Evolutionary conservation across 2,329 filamentous ascomycete species (phyloP).

Genomic region (Sarocladium strictum): DNA sequence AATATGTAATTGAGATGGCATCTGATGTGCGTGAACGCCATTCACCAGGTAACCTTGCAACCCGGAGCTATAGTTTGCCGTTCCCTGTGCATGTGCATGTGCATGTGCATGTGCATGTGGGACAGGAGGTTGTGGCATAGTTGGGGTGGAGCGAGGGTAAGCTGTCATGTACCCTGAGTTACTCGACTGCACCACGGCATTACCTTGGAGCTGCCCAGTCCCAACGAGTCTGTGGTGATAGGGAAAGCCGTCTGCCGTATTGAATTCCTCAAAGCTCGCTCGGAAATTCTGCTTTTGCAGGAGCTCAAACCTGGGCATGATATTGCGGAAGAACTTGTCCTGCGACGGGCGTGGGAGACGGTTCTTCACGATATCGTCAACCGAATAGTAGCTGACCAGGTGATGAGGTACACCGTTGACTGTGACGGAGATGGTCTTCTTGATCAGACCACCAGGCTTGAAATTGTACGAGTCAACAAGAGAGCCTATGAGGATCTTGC

Average conservation of each 20-base stretch:
- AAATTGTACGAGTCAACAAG: slow-evolving; percentile 87
- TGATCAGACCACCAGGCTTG: slow-evolving; percentile 75
- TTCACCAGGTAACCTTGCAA: not conserved
- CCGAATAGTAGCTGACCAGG: slow-evolving; percentile 81
- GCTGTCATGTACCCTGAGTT: not conserved
- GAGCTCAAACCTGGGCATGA: slow-evolving; percentile 52
- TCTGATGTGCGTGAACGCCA: not conserved
- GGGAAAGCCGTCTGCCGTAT: slow-evolving; percentile 21
- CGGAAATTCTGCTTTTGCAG: slow-evolving; percentile 61
- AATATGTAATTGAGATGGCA: not conserved
- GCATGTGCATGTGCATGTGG: not conserved
- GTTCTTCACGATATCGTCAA: slow-evolving; percentile 68
- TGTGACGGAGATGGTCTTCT: slow-evolving; percentile 85
- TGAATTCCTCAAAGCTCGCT: slow-evolving; percentile 56
- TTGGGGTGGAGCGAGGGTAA: not conserved
- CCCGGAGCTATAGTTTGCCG: not conserved
- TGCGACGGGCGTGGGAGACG: slow-evolving; percentile 52
- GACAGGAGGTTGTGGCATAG: not conserved
- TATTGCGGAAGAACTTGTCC: slow-evolving; percentile 28
- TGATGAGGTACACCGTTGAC: slow-evolving; percentile 73
- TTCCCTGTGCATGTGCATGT: not conserved
- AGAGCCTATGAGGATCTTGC: slow-evolving; percentile 59
- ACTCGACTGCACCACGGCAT: not conserved
- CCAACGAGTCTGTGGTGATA: not conserved
- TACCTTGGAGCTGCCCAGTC: not conserved